A percentile compares a stretch with the other conserved stretches of the same genome.
phyloP scores from a whole-genome alignment of 768 basidiomycete species.

The Candolleomyces aberdarensis region DNA sequence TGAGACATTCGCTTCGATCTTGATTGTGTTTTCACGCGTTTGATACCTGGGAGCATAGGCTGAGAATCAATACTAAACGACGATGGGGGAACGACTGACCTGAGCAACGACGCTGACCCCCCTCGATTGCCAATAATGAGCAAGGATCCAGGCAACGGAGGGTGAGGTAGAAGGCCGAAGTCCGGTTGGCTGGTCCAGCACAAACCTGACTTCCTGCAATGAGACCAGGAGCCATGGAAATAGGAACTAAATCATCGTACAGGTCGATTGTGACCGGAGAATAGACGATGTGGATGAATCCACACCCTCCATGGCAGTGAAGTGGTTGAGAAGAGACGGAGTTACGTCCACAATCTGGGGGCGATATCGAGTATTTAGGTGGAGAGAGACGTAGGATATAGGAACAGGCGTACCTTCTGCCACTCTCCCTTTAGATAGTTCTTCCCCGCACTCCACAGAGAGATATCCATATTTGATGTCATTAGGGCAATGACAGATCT shows the following conservation, averaged over 20 bases:
- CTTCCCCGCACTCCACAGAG: conserved; percentile 63
- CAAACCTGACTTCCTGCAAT: conserved; percentile 43
- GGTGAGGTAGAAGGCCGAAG: conserved; percentile 50
- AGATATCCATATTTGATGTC: conserved; percentile 73
- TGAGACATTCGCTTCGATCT: conserved; percentile 30
- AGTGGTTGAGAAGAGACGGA: conserved; percentile 36
- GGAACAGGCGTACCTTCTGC: conserved; percentile 43
- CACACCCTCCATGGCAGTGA: conserved; percentile 16
- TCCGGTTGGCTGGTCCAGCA: conserved; percentile 65
- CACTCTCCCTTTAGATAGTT: conserved; percentile 75
- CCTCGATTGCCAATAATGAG: conserved; percentile 69
- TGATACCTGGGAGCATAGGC: too few species aligned
- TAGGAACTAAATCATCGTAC: conserved; percentile 20
- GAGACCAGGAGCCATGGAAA: neutral
- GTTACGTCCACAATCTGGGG: conserved; percentile 56
- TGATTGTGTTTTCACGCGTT: too few species aligned
- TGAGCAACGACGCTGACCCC: conserved; percentile 58
- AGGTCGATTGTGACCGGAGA: conserved; percentile 48
- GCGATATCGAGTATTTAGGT: neutral
- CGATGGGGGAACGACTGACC: conserved; percentile 35
- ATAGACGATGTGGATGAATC: conserved; percentile 25
- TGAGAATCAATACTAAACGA: too few species aligned
- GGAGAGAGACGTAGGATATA: neutral
- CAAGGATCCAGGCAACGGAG: conserved; percentile 55
- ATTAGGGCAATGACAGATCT: conserved; percentile 70